Percentiles rank a stretch among this genome's conserved stretches.
Evolutionary conservation across 1,139 yeast genomes (phyloP).

Genomic region (Geotrichum reessii): DNA sequence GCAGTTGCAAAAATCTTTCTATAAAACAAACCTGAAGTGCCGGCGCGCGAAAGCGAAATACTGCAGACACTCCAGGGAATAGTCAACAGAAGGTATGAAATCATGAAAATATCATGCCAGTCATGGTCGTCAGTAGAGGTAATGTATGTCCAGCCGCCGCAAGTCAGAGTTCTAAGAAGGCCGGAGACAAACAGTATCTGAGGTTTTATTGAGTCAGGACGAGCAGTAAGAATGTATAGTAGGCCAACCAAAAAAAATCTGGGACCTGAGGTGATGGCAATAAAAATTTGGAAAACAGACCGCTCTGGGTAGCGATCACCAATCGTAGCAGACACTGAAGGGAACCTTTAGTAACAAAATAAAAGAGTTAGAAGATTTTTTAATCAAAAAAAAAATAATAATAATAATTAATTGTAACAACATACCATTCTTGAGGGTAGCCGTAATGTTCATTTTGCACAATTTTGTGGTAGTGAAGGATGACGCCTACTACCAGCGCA

Average conservation of each 20-base stretch:
- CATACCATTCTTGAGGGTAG: constrained; percentile 91
- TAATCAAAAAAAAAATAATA: background rate
- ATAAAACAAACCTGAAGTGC: constrained; percentile 45
- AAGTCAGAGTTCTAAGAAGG: constrained; percentile 74
- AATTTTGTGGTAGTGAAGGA: constrained; percentile 76
- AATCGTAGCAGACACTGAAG: constrained; percentile 92
- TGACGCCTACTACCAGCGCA: constrained; percentile 68
- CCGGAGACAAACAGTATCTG: constrained; percentile 51
- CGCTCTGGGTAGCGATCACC: constrained; percentile 97
- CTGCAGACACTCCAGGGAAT: constrained; percentile 82
- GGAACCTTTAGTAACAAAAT: constrained; percentile 56
- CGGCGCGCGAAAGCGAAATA: constrained; percentile 48
- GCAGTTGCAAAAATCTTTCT: constrained; percentile 51
- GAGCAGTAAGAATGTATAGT: constrained; percentile 44
- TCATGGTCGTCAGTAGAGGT: constrained; percentile 97
- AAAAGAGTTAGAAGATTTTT: background rate
- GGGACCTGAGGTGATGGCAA: constrained; percentile 50
- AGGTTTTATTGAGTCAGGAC: constrained; percentile 42
- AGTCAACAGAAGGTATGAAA: constrained; percentile 76
- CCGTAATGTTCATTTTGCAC: constrained; percentile 81
- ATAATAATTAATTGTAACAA: background rate
- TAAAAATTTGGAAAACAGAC: constrained; percentile 80
- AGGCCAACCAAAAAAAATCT: constrained; percentile 68
- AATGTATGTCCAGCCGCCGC: constrained; percentile 98
- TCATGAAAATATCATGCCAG: constrained; percentile 94